Evolutionary conservation across 257 asterid species (phyloP).

Genomic region (Nicotiana knightiana): DNA sequence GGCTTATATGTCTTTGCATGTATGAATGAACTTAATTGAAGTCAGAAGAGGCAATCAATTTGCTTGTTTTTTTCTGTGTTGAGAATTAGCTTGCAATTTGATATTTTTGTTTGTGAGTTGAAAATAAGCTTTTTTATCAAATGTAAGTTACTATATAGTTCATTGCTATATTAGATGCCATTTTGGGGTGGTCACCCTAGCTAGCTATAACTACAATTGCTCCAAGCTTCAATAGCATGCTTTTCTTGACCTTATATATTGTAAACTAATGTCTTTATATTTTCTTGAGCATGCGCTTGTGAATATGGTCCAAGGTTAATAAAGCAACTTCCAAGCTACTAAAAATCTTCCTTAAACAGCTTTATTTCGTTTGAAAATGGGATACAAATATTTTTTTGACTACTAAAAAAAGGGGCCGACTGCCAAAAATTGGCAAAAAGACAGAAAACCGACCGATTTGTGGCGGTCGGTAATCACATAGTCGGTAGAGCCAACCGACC

Average conservation of each 20-base stretch:
- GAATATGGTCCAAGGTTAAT: conserved; percentile 11
- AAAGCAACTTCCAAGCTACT: too few species aligned
- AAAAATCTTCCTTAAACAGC: too few species aligned
- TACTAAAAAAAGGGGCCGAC: too few species aligned
- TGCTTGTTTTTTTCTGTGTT: conserved; percentile 4
- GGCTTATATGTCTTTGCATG: not conserved
- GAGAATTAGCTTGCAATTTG: not conserved
- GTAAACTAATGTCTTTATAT: not conserved
- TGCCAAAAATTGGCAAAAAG: too few species aligned
- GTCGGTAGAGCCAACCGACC: too few species aligned
- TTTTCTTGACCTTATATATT: conserved; percentile 15
- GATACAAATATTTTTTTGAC: too few species aligned
- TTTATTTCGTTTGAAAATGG: too few species aligned
- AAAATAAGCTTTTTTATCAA: not conserved
- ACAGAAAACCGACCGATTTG: too few species aligned
- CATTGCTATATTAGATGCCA: conserved; percentile 14
- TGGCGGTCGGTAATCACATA: too few species aligned
- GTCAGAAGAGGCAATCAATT: conserved; percentile 8
- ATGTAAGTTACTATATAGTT: not conserved
- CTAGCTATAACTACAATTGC: conserved; percentile 3
- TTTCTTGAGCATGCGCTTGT: conserved; percentile 14
- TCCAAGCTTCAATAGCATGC: conserved; percentile 21
- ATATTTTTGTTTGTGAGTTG: not conserved
- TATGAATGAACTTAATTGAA: not conserved
- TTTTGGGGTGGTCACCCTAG: conserved; percentile 29